A percentile compares a stretch with the other conserved stretches of the same genome.
Conservation (phyloP, 257 asterid species). For the Solanum lycopersicoides region DNA sequence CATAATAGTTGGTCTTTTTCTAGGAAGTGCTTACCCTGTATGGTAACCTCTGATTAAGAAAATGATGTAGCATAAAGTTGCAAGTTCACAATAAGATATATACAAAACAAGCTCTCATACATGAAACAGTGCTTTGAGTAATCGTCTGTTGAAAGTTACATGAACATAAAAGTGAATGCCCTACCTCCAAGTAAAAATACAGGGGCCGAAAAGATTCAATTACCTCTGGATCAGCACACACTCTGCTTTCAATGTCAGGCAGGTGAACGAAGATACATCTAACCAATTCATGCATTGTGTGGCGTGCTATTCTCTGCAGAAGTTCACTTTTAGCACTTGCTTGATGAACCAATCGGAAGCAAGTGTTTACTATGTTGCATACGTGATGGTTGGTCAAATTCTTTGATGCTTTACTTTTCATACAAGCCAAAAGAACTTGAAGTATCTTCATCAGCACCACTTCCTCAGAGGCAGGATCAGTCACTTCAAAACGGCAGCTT, state of each 20-base stretch:
- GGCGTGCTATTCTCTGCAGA: slow-evolving; percentile 79
- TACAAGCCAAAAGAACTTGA: slow-evolving; percentile 95
- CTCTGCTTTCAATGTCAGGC: slow-evolving; percentile 35
- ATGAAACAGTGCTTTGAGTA: neutral
- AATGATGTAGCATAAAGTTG: neutral
- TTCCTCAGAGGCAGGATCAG: slow-evolving; percentile 98
- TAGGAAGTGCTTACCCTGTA: neutral
- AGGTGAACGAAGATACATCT: slow-evolving; percentile 78
- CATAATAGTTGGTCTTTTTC: neutral
- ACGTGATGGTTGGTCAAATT: slow-evolving; percentile 78
- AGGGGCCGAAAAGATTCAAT: neutral
- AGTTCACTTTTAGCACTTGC: slow-evolving; percentile 89
- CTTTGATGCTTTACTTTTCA: slow-evolving; percentile 77
- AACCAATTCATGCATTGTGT: slow-evolving; percentile 88
- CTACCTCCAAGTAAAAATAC: neutral
- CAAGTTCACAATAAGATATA: neutral
- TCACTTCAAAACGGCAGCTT: slow-evolving; percentile 96
- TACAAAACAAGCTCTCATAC: neutral
- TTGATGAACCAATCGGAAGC: slow-evolving; percentile 92
- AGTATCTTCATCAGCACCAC: slow-evolving; percentile 94
- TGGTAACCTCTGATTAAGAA: neutral
- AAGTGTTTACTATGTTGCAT: slow-evolving; percentile 78
- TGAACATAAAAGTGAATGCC: neutral
- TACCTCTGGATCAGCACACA: slow-evolving; percentile 39
- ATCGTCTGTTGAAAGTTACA: neutral